Evolutionary conservation across 2,329 filamentous ascomycete species (phyloP).

Genomic region (Paecilomyces sp.): DNA sequence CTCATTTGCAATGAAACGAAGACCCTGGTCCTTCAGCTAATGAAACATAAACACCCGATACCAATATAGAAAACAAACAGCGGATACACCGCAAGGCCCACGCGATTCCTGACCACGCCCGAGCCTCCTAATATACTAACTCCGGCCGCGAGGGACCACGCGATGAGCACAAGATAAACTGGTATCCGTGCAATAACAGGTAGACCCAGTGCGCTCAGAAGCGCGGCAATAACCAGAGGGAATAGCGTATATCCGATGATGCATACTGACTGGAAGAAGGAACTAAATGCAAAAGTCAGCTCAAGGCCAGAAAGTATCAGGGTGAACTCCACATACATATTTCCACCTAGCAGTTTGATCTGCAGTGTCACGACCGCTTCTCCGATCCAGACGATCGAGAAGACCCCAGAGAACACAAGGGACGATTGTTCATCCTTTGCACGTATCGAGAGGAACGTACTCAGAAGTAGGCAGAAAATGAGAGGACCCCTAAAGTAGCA

Average conservation of each 20-base stretch:
- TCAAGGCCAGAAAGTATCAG: constrained; percentile 1
- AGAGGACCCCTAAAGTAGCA: constrained; percentile 66
- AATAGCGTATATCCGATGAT: constrained; percentile 99
- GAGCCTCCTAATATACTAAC: constrained; percentile 94
- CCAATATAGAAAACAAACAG: constrained; percentile 92
- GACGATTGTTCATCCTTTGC: constrained; percentile 75
- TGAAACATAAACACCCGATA: constrained; percentile 91
- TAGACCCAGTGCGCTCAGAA: constrained; percentile 77
- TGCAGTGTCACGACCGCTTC: constrained; percentile 96
- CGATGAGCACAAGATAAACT: constrained; percentile 79
- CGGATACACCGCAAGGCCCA: constrained; percentile 89
- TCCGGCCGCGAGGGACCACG: constrained; percentile 90
- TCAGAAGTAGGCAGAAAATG: constrained; percentile 85
- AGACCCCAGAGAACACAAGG: constrained; percentile 89
- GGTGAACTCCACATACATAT: constrained; percentile 64
- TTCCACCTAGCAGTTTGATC: constrained; percentile 92
- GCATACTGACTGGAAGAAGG: constrained; percentile 94
- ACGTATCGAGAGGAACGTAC: constrained; percentile 77
- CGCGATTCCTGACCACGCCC: constrained; percentile 89
- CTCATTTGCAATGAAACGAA: neutral
- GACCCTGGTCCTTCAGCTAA: constrained; percentile 56
- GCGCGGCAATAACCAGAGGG: constrained; percentile 84
- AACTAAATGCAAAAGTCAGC: constrained; percentile 47
- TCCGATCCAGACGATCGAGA: constrained; percentile 93
- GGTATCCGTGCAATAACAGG: constrained; percentile 79